Conservation (phyloP, 2,329 filamentous ascomycete genomes). For the Colletotrichum filicis region DNA sequence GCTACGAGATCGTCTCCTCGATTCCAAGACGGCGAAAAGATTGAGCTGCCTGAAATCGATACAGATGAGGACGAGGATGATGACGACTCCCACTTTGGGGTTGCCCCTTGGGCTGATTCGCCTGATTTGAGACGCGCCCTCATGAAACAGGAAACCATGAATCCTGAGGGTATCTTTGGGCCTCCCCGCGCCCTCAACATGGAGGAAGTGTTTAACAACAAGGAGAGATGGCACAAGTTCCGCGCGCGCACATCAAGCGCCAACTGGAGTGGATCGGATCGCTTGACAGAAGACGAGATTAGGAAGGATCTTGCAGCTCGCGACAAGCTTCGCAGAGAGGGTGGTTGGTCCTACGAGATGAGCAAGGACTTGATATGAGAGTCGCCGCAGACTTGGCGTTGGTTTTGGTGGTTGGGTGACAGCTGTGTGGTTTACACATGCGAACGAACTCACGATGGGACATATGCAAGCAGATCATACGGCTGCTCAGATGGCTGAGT, state of each 20-base stretch:
- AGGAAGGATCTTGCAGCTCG: slow-evolving; percentile 81
- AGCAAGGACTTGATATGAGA: slow-evolving; percentile 57
- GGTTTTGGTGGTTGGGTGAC: slow-evolving; percentile 20
- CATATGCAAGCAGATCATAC: slow-evolving; percentile 12
- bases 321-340: slow-evolving; percentile 82
- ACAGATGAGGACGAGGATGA: slow-evolving; percentile 85
- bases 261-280: slow-evolving; percentile 88
- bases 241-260: slow-evolving; percentile 92
- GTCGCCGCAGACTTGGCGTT: slow-evolving; percentile 20
- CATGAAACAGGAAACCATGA: slow-evolving; percentile 83
- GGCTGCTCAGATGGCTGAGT: slow-evolving; percentile 7
- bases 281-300: slow-evolving; percentile 88
- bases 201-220: slow-evolving; percentile 95
- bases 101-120: slow-evolving; percentile 89
- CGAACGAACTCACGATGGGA: slow-evolving; percentile 32
- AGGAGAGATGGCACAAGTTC: slow-evolving; percentile 88
- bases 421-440: slow-evolving; percentile 32
- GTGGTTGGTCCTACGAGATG: slow-evolving; percentile 83
- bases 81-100: slow-evolving; percentile 61
- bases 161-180: slow-evolving; percentile 89
- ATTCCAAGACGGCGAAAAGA: slow-evolving; percentile 89
- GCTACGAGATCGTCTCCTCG: slow-evolving; percentile 78
- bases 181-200: slow-evolving; percentile 89
- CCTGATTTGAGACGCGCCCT: slow-evolving; percentile 83
- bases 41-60: slow-evolving; percentile 93